These are phyloP conservation scores for Pythium pyrilobum DNA, from an alignment of 352 stramenopile genomes.

Conservation along the genomic window DNA sequence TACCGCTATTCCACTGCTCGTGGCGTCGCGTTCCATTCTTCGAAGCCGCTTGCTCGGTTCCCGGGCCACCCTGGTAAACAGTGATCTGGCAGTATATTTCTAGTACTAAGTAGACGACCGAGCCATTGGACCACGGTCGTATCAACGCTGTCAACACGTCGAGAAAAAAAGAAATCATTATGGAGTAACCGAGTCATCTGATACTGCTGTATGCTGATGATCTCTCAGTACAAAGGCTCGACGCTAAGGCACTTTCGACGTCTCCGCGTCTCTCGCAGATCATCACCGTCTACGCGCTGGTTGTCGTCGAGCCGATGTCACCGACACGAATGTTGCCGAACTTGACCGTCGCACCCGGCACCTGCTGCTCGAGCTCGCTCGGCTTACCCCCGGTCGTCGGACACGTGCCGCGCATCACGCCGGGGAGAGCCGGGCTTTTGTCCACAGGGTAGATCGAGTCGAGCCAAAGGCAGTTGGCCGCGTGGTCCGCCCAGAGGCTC, in stretches of 20 bases:
- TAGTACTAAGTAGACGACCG: too few species aligned
- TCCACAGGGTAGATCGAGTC: conserved; percentile 53
- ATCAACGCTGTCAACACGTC: too few species aligned
- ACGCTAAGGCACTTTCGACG: not conserved
- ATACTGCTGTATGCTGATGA: too few species aligned
- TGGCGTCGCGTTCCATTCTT: too few species aligned
- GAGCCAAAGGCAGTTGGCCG: conserved; percentile 63
- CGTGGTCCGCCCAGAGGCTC: conserved; percentile 68
- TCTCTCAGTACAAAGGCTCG: too few species aligned
- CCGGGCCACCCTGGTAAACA: too few species aligned
- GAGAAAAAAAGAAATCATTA: too few species aligned
- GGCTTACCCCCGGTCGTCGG: conserved; percentile 36
- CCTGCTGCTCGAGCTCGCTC: conserved; percentile 34
- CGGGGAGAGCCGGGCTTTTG: conserved; percentile 32
- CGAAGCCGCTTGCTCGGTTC: too few species aligned
- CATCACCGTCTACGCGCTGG: not conserved
- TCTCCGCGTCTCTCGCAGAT: not conserved
- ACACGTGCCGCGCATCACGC: conserved; percentile 49
- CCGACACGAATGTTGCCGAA: conserved; percentile 74
- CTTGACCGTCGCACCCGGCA: conserved; percentile 55
- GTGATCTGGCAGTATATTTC: too few species aligned
- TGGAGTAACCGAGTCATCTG: too few species aligned
- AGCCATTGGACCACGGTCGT: too few species aligned
- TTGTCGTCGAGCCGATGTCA: conserved; percentile 48
- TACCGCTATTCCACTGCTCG: too few species aligned